phyloP scores from a whole-genome alignment of 441 rosid genomes.

The Corymbia calophylla region DNA sequence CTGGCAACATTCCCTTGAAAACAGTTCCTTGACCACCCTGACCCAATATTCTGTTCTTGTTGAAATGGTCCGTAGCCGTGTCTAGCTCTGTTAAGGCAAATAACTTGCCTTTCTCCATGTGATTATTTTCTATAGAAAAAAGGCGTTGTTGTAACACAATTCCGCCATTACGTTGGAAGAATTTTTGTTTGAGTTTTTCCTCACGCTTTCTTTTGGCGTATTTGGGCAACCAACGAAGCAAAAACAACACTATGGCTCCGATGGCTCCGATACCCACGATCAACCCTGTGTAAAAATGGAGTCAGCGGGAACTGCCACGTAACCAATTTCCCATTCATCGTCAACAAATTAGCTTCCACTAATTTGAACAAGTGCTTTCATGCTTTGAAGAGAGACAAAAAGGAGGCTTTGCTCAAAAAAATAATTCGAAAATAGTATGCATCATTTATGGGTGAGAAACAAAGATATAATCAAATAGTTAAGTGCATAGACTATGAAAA shows the following conservation, averaged over 20 bases:
- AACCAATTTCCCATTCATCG: not conserved
- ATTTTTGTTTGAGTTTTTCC: not conserved
- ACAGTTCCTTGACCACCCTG: not conserved
- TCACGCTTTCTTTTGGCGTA: not conserved
- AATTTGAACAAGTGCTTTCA: not conserved
- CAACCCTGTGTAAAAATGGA: not conserved
- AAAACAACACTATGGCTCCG: not conserved
- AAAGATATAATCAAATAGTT: too few species aligned
- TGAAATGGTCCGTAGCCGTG: not conserved
- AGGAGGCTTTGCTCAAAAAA: not conserved
- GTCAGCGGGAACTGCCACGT: not conserved
- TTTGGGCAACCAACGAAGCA: not conserved
- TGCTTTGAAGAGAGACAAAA: not conserved
- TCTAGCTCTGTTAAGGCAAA: not conserved
- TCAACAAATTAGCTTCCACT: not conserved
- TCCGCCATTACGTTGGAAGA: not conserved
- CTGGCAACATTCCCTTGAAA: not conserved
- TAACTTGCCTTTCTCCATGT: not conserved
- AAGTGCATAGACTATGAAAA: too few species aligned
- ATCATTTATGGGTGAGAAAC: too few species aligned
- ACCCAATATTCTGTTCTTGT: not conserved
- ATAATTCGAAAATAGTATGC: too few species aligned
- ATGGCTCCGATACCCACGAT: not conserved
- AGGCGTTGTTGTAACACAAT: not conserved
- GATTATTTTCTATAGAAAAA: not conserved